phyloP scores from a whole-genome alignment of 2,329 filamentous ascomycete species.

The Dactylellina sp. region DNA sequence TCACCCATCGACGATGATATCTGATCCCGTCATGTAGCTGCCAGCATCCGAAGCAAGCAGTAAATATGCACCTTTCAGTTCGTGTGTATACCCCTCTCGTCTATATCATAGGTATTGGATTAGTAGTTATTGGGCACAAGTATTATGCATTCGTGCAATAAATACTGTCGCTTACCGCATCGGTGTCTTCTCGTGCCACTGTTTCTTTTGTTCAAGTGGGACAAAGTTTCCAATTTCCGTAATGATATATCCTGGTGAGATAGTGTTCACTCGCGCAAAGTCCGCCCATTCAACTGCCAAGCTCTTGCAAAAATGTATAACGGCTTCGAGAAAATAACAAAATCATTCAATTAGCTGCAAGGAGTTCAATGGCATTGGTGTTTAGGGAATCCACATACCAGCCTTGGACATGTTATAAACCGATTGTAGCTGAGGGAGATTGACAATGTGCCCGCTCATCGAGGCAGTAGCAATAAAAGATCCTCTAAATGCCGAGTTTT shows the following conservation, averaged over 20 bases:
- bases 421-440: slow-evolving; percentile 79
- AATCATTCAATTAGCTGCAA: not conserved
- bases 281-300: slow-evolving; percentile 81
- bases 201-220: slow-evolving; percentile 73
- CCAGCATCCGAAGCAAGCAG: slow-evolving; percentile 84
- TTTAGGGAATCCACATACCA: slow-evolving; percentile 63
- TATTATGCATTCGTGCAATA: too few relatives aligned
- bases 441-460: slow-evolving; percentile 82
- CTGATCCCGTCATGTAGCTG: slow-evolving; percentile 81
- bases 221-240: slow-evolving; percentile 78
- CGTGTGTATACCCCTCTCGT: slow-evolving; percentile 76
- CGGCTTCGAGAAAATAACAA: slow-evolving; percentile 53
- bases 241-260: slow-evolving; percentile 80
- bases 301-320: slow-evolving; percentile 70
- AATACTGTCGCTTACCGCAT: too few relatives aligned
- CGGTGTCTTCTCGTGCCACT: slow-evolving; percentile 82
- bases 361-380: too few relatives aligned
- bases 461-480: slow-evolving; percentile 82
- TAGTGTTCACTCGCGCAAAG: slow-evolving; percentile 77
- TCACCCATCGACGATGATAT: slow-evolving; percentile 78
- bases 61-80: slow-evolving; percentile 85
- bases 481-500: slow-evolving; percentile 73
- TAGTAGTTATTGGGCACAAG: too few relatives aligned
- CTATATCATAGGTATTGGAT: too few relatives aligned
- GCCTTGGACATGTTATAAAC: slow-evolving; percentile 81